Conservation (phyloP, 768 basidiomycete genomes). For the Zangia roseola region DNA sequence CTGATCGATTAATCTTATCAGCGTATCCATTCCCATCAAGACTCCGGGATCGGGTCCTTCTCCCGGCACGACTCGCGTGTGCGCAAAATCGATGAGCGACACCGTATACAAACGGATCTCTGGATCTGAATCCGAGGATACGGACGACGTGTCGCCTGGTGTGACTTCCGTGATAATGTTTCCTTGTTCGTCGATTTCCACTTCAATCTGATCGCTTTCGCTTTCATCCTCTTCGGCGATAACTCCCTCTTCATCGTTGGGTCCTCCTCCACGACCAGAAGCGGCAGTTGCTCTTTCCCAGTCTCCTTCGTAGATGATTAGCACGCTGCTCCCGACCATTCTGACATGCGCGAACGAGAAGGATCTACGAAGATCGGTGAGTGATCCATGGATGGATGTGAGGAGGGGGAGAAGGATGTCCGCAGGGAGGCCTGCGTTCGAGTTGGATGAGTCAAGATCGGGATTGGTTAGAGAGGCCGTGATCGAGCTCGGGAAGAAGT, state of each 20-base stretch:
- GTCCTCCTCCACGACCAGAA: constrained; percentile 34
- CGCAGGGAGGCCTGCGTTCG: constrained; percentile 52
- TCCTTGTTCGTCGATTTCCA: constrained; percentile 32
- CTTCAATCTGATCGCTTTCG: constrained; percentile 40
- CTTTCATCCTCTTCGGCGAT: constrained; percentile 37
- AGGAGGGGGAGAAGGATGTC: constrained; percentile 58
- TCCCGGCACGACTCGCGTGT: constrained; percentile 66
- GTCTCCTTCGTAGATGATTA: constrained; percentile 80
- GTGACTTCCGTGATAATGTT: constrained; percentile 21
- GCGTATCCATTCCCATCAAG: constrained; percentile 67
- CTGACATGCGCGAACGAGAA: constrained; percentile 62
- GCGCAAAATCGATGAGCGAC: constrained; percentile 94
- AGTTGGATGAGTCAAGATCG: constrained; percentile 9
- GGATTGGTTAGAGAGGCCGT: constrained; percentile 7
- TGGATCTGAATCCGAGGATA: constrained; percentile 33
- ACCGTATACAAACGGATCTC: constrained; percentile 46
- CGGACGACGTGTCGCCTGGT: constrained; percentile 30
- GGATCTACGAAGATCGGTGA: constrained; percentile 49
- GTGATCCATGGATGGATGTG: constrained; percentile 47
- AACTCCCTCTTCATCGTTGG: constrained; percentile 25
- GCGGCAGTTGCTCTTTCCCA: constrained; percentile 37
- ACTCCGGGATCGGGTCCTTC: constrained; percentile 80
- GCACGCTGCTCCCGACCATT: constrained; percentile 78
- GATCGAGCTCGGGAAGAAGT: constrained; percentile 68
- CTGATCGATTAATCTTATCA: constrained; percentile 58